These are phyloP conservation scores for Fimicolochytrium jonesii DNA, from an alignment of 192 early-diverging fungal genomes.

Conservation along the genomic window DNA sequence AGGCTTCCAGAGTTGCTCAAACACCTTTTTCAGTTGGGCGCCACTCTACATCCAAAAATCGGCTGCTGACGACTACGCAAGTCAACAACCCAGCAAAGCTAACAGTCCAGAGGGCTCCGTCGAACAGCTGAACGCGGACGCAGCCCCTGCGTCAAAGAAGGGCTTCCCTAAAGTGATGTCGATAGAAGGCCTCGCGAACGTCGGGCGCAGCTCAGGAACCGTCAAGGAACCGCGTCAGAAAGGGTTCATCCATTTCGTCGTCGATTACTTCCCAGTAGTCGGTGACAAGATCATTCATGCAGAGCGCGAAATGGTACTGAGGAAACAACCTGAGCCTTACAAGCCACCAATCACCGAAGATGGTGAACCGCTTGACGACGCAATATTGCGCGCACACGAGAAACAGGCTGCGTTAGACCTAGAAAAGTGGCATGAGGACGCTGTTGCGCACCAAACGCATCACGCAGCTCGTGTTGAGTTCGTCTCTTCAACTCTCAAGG, in stretches of 20 bases:
- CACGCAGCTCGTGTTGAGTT: no score
- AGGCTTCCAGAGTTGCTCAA: no score
- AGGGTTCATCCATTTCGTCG: conserved; percentile 33
- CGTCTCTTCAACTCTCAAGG: no score
- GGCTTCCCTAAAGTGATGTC: conserved; percentile 12
- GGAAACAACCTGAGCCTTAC: no score
- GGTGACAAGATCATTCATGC: conserved; percentile 13
- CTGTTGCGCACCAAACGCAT: no score
- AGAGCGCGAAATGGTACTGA: conserved; percentile 1
- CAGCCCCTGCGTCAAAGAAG: not conserved
- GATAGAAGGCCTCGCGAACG: not conserved
- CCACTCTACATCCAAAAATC: conserved; percentile 37
- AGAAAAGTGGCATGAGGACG: no score
- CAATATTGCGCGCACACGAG: no score
- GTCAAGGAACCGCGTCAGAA: conserved; percentile 24
- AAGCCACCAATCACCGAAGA: no score
- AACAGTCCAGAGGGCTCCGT: not conserved
- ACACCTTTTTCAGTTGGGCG: conserved; percentile 24
- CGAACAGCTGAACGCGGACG: not conserved
- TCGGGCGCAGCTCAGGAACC: not conserved
- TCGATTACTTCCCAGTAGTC: conserved; percentile 26
- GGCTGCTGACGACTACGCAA: conserved; percentile 17
- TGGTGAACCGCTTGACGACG: no score
- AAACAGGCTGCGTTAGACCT: no score
- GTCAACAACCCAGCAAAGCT: no score